Conservation (phyloP, 345 rosid species). For the Euphorbia tirucalli region DNA sequence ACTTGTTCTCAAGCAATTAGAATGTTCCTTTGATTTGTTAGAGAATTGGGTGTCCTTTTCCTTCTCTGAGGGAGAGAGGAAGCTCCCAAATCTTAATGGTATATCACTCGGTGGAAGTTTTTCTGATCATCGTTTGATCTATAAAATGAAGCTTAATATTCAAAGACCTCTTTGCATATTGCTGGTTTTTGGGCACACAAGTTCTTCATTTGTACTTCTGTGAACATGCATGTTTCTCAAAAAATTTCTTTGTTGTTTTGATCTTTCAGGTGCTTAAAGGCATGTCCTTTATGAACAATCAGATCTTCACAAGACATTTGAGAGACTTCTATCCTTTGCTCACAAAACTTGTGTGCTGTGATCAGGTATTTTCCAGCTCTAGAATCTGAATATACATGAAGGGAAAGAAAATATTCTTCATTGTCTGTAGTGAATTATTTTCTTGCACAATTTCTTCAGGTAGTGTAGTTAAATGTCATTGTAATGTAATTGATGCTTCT, state of each 20-base stretch:
- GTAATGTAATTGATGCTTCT: background rate
- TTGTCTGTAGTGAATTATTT: background rate
- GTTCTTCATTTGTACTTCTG: background rate
- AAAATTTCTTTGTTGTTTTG: background rate
- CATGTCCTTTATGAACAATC: constrained; percentile 87
- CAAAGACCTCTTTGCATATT: background rate
- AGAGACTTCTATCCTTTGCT: constrained; percentile 91
- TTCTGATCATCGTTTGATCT: background rate
- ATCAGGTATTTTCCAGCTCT: constrained; percentile 57
- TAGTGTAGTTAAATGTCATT: background rate
- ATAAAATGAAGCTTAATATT: too few relatives aligned
- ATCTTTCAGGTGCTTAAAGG: constrained; percentile 76
- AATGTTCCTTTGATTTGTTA: background rate
- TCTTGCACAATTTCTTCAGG: background rate
- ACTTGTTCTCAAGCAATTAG: background rate
- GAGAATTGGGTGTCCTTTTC: background rate
- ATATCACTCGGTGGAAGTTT: background rate
- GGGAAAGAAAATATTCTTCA: background rate
- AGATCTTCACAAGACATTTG: constrained; percentile 78
- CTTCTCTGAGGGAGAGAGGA: background rate
- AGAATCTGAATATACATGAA: background rate
- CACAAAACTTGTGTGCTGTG: constrained; percentile 85
- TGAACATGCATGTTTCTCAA: background rate
- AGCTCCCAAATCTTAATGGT: background rate
- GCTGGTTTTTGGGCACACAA: background rate